Base-by-base conservation (phyloP, 129 eudicot species). In the Centaurea solstitialis region DNA sequence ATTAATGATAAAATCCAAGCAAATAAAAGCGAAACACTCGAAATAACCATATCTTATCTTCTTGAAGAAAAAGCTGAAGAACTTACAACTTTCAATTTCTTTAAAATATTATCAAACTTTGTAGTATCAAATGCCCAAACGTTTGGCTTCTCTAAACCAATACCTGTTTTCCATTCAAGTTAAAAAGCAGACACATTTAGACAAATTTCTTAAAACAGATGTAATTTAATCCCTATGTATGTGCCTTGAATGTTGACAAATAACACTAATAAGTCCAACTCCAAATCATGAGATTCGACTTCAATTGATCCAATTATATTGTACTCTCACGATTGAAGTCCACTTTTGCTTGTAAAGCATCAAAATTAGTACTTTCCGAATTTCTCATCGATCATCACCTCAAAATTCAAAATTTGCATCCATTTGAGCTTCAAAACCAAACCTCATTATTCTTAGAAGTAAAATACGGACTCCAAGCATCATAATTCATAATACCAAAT, bases 101-200 rank as follows among this genome's bases (percentile, higher is more conserved):
- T 92, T 47, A 95, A 93, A 68, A 95, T 95, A 65, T 87, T 87
- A 86, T 95, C 99, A 76, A 95, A 95, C 79, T 91, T 98, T 79
- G 94, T 77, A 4, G 99, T 95, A 84, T 95, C 99, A 87, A 95
- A 93, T 7, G 98, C 99, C 99, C 99, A 95, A 20, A 59, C 81
- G 66, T 95, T 95, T 22, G 97, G 92, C 89, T 92, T 87, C 72
- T 92, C 97, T 43, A 92, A 62, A 18, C 99, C 99, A 72, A 95
- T 85, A 79, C 98, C 98, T 94, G 80, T 50, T 68, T 66, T 15
- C 80, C 45, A 35, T 26, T 64, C 50, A 50, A 35, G 3, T 76
- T 70, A 50, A 72, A 26, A 69, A 2, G 12, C 9, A 20, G 26
- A 39, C 9, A 68, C 10, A 8, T 2, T 39, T 13, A 5, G 7